Base-by-base conservation (phyloP, 495 filamentous ascomycete species). In the Cenococcum geophilum region DNA sequence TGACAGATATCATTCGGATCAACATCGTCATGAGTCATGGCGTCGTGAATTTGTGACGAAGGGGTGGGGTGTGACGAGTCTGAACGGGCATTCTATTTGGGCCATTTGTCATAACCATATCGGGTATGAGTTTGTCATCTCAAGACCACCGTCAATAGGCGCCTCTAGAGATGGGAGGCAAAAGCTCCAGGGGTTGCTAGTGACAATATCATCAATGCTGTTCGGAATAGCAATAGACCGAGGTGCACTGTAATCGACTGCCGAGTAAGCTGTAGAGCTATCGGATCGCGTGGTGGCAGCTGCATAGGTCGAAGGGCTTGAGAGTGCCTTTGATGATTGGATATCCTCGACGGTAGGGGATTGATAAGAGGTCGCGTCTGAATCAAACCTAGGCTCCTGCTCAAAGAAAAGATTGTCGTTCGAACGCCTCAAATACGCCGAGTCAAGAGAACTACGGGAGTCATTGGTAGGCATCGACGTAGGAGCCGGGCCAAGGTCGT, bases 21-120 rank as follows among this genome's bases (percentile, higher is more conserved):
- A 62, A 42, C 42, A 52, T 58, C 62, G 55, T 68, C 66, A 62
- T 64, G 45, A 63, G 37, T 68, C 66, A 60, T 68, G 66, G 55
- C 55, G 42, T 68, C 66, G 58, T 68, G 37, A 68, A 45, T 45
- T 4, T 4, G 18, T 14, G 40, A 45, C 40, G 40, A 18, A 45
- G 40, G 14, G 2, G 18, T 45, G 11, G 11, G 18, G 12, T 14
- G 40, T 45, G 40, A 45, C 40, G 18, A 52, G 49, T 52, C 49
- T 32, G 20, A 52, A 27, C 18, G 1, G 16, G 49, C 18, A 45
- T 14, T 45, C 49, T 27, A 32, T 32, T 52, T 52, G 16, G 3
- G 2, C 25, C n/a, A 25, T 18, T 52, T 52, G 49, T 52, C 23
- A 52, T 11, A 52, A 16, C 49, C 49, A 52, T 23, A 5, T 16